Evolutionary conservation across 2,329 filamentous ascomycete genomes (phyloP), one percentile per base, ranked within the genome.

Genomic region (Remersonia thermophila): DNA sequence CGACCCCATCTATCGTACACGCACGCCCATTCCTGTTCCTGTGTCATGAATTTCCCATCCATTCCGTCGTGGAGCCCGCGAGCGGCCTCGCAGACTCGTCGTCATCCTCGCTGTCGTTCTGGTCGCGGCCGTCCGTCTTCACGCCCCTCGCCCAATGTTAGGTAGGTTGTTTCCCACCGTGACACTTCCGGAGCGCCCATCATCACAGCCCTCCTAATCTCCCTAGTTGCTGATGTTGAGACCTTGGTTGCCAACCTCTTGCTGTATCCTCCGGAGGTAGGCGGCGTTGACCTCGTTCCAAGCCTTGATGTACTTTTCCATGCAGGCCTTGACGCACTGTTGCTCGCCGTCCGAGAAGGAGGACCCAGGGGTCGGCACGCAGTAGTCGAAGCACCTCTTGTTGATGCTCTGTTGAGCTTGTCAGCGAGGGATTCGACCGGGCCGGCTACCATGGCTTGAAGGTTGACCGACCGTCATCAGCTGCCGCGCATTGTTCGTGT

Each of bases 261-360:
- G 66, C 57, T 79, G 74, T 59, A 76, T 58, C 48, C 73, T 68
- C 44, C 60, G 59, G 51, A 84, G 72, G 56, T 84, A 85, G 28
- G 77, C 67, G 32, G 67, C 59, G 62, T 77, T 81, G 52, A 83
- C 77, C 44, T 71, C 63, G 61, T 86, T 86, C 83, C 83, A 89
- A 9, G 80, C 71, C 23, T 69, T 63, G 67, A 87, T 83, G 67
- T 87, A 89, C 60, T 87, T 87, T 51, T 87, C 81, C 74, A 86
- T 83, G 65, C 83, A 89, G 42, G 71, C 67, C 14, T 71, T 82
- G 53, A 83, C 69, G 63, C 83, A 89, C 15, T 71, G 66, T 53
- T 75, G 66, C 57, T 89, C 83, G 59, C 69, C 60, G 58, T 68
- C 72, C 33, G 77, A 78, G 38, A 87, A 61, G 36, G 73, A 75